Evolutionary conservation across 345 rosid genomes (phyloP).

Genomic region (Pugionium dolabratum): DNA sequence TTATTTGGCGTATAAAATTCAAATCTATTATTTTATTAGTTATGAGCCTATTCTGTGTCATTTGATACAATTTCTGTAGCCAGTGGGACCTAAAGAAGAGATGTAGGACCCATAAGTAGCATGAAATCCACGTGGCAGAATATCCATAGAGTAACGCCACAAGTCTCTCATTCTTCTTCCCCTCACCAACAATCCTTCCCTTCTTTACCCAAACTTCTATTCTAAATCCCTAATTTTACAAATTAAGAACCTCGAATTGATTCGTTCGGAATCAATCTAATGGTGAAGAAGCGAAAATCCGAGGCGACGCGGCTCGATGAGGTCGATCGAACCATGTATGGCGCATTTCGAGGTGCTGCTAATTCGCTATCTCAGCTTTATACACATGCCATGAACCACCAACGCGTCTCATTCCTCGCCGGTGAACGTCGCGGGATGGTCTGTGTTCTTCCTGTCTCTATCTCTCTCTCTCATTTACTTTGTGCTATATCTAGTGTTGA

Average conservation of each 20-base stretch:
- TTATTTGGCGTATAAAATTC: too few relatives aligned
- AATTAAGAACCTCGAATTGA: conserved; percentile 3
- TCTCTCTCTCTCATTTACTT: neutral
- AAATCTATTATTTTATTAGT: too few relatives aligned
- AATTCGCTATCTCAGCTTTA: conserved; percentile 94
- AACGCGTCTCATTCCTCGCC: conserved; percentile 74
- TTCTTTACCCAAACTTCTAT: neutral
- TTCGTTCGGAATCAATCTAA: conserved; percentile 17
- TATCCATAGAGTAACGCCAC: conserved; percentile 20
- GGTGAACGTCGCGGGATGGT: conserved; percentile 82
- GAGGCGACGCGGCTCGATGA: conserved; percentile 81
- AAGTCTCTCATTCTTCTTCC: conserved; percentile 21
- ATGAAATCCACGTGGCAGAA: conserved; percentile 41
- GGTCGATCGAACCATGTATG: conserved; percentile 87
- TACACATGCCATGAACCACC: conserved; percentile 74
- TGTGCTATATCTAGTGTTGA: neutral
- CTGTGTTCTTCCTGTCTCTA: neutral
- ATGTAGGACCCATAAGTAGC: conserved; percentile 23
- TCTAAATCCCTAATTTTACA: conserved; percentile 25
- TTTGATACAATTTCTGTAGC: too few relatives aligned
- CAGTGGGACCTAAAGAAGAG: neutral
- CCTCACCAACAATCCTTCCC: conserved; percentile 25
- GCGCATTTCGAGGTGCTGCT: conserved; percentile 88
- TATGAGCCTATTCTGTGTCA: too few relatives aligned
- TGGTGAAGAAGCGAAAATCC: conserved; percentile 94